Base-by-base conservation (phyloP, 108 stramenopile species). In the Stephanodiscus triporus region DNA sequence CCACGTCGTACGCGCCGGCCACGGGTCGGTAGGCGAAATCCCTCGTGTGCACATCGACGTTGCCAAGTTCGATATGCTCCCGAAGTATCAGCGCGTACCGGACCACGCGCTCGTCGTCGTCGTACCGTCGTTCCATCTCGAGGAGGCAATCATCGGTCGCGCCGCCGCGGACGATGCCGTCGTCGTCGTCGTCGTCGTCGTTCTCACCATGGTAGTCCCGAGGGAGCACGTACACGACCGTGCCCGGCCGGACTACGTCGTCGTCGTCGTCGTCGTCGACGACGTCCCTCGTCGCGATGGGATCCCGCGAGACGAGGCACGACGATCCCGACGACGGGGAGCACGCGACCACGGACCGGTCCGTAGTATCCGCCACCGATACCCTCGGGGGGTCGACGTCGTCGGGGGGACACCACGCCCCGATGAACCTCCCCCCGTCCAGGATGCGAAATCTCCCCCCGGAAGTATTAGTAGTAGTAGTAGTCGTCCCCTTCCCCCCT, bases 21-120 rank as follows among this genome's bases (percentile, higher is more conserved):
- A 80, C 78, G 14, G 78, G 72, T 63, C 73, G 66, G 50, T 80
- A 80, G 1, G 78, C 78, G 64, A 73, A 80, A 37, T 80, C 78
- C 20, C 48, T 68, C 48, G 49, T 56, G 37, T 80, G 78, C 47
- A 80, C 63, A 67, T 73, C 78, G 7, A 80, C 50, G 64, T 69
- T 69, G 6, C 78, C 78, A n/a, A 80, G 30, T 27, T 69, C 75
- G 23, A 67, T 47, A 4, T 22, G n/a, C 45, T 69, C 67, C 5
- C 62, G 67, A 34, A 37, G 61, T 26, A 80, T 17, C 34, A 80
- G 69, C 19, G 63, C 53, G 50, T 80, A 80, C 50, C 73, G 78
- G 22, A 69, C 38, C 6, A 80, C 72, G 0, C 57, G 57, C 24
- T 63, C 50, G 51, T 73, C 66, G 43, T 22, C 7, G 50, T 73